phyloP scores from a whole-genome alignment of 2,329 filamentous ascomycete species.

The Talaromyces islandicus region DNA sequence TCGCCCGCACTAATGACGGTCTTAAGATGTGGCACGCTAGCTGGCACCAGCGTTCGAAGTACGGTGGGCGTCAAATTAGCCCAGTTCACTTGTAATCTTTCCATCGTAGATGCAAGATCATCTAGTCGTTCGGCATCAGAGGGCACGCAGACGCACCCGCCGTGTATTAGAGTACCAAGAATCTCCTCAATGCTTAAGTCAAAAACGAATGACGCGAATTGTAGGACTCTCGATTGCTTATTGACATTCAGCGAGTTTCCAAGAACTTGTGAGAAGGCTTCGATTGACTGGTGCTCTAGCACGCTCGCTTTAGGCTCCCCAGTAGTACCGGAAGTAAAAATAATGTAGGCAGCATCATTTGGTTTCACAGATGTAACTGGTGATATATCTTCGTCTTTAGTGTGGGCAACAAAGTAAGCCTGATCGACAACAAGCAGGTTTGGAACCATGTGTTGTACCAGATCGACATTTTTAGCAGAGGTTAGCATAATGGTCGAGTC shows the following conservation, averaged over 20 bases:
- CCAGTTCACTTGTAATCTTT: not conserved
- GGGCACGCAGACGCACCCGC: conserved; percentile 56
- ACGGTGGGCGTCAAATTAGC: not conserved
- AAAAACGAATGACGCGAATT: conserved; percentile 28
- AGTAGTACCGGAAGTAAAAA: conserved; percentile 54
- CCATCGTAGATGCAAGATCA: not conserved
- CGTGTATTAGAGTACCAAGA: conserved; percentile 49
- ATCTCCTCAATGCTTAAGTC: conserved; percentile 48
- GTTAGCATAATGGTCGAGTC: not conserved
- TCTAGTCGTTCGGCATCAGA: conserved; percentile 13
- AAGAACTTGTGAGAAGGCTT: not conserved
- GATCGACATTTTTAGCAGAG: not conserved
- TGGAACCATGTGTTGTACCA: conserved; percentile 14
- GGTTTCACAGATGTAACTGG: not conserved
- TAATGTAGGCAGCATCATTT: conserved; percentile 47
- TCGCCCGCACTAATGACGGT: not conserved
- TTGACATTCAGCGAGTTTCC: not conserved
- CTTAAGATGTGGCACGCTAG: not conserved
- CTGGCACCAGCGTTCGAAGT: not conserved
- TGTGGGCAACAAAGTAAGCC: not conserved
- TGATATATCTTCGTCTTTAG: not conserved
- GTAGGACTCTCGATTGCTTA: conserved; percentile 44
- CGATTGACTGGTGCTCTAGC: conserved; percentile 54
- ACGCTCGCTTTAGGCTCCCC: conserved; percentile 52
- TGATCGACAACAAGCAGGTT: conserved; percentile 13